Evolutionary conservation across 495 filamentous ascomycete genomes (phyloP).

Genomic region (Aspergillus nanangensis): DNA sequence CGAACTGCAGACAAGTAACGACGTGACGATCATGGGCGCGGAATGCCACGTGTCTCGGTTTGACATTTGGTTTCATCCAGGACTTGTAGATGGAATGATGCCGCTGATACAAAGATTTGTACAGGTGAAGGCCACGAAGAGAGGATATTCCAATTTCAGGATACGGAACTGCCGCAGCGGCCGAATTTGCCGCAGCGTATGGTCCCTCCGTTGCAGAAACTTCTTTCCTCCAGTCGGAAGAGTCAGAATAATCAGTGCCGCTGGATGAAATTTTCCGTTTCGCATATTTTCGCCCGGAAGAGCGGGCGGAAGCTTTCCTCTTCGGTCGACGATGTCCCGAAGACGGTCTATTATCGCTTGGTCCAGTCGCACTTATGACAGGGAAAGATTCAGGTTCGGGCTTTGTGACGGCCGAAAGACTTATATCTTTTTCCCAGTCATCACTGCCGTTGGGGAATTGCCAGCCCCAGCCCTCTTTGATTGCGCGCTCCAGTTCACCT

Average conservation of each 20-base stretch:
- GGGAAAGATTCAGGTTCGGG: slow-evolving; percentile 42
- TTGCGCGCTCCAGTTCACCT: slow-evolving; percentile 80
- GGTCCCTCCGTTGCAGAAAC: slow-evolving; percentile 65
- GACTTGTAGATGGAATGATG: slow-evolving; percentile 83
- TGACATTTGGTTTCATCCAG: slow-evolving; percentile 83
- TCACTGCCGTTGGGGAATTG: slow-evolving; percentile 75
- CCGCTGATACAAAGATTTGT: slow-evolving; percentile 92
- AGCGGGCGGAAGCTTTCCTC: slow-evolving; percentile 47
- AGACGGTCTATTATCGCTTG: slow-evolving; percentile 24
- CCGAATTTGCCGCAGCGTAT: slow-evolving; percentile 77
- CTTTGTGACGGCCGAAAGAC: slow-evolving; percentile 39
- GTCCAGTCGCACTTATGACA: slow-evolving; percentile 14
- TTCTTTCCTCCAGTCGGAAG: slow-evolving; percentile 39
- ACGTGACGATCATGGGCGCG: slow-evolving; percentile 93
- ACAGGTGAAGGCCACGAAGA: slow-evolving; percentile 80
- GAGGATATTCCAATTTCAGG: slow-evolving; percentile 74
- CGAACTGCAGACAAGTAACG: slow-evolving; percentile 96
- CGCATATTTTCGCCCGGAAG: slow-evolving; percentile 45
- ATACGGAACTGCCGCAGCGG: slow-evolving; percentile 73
- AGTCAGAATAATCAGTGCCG: slow-evolving; percentile 31
- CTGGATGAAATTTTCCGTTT: slow-evolving; percentile 52
- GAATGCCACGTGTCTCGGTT: slow-evolving; percentile 93
- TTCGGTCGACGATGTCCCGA: slow-evolving; percentile 41
- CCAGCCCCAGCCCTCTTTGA: slow-evolving; percentile 98
- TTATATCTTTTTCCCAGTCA: slow-evolving; percentile 77